Base-by-base conservation (phyloP, 257 asterid genomes). In the Linaria vulgaris region DNA sequence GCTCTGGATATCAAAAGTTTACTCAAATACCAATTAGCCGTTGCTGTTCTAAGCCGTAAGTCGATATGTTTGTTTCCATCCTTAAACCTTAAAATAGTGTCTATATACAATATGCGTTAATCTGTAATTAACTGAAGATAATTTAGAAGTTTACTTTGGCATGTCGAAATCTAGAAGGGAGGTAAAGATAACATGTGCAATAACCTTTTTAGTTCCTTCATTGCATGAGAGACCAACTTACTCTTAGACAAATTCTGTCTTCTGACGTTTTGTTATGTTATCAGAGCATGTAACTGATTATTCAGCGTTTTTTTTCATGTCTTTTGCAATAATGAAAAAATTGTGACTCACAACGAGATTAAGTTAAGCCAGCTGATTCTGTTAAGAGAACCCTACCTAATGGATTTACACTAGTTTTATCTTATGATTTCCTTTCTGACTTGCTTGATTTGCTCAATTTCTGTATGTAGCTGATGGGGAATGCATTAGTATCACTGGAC, bases 1-100 rank as follows among this genome's bases (percentile, higher is more conserved):
- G 69, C 45, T 69, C 55, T 74, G 62, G 88, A 89, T 69, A 78
- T 66, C 72, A 66, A 56, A 73, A 64, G 68, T 69, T 61, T 87
- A 66, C 72, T 87, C 72, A 92, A 89, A 62, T 78, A 78, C 74
- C 97, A 92, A 70, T 63, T 92, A 74, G 95, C 91, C 73, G 81
- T 87, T 78, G 97, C 87, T 57, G 66, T 75, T 25, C 72, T 80
- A 57, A 79, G 70, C 70, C 56, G 98, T 91, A 80, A 83, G 98
- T 68, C 16, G 45, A 22, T 69, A 34, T 68, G 22, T 34, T 34
- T 34, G 41, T 34, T 34, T 34, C 41, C 5, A 8, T 34, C 41
- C 1, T 34, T 34, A 4, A 34, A 34, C 41, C 41, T 3, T 34
- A 3, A 34, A 3, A 34, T 34, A 34, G 41, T 34, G 41, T 3